Evolutionary conservation across 2,329 filamentous ascomycete species (phyloP), one percentile per base, ranked within the genome.

Genomic region (Alternaria metachromatica): DNA sequence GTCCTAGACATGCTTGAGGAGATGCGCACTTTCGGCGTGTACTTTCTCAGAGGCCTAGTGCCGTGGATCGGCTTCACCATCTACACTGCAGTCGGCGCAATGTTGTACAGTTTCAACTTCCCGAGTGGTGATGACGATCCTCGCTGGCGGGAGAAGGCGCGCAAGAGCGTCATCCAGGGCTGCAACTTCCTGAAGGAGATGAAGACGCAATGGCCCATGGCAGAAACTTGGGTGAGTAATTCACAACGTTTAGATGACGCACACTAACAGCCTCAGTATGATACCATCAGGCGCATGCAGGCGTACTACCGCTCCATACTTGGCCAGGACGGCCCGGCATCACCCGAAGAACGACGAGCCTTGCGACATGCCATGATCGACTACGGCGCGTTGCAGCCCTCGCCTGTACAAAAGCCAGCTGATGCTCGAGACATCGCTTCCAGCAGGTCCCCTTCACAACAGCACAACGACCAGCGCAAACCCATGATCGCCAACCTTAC

Each of bases 41-140:
- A 72, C 68, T 81, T 81, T 58, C 70, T 81, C 7, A 74, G 79
- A 8, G 80, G 80, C 10, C 63, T 81, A 9, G 80, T 81, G 2
- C 80, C 80, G 1, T 81, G 80, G 80, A 81, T 81, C 25, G 80
- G 80, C 13, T 81, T 81, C 63, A 81, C 80, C 57, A 80, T 80
- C 9, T 81, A 81, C 60, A 81, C 79, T 2, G 79, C 79, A 3
- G 78, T 81, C 2, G 80, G 80, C 10, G 78, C 80, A 8, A 80
- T 81, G 75, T 67, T 81, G 10, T 81, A 81, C 46, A 78, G 73
- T 13, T 78, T 76, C 70, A 78, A 80, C 55, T 80, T 80, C 25
- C 78, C 79, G 1, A 75, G 72, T 49, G 61, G 63, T 28, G 78
- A 80, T 0, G 77, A 80, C 25, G 77, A 80, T 55, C 74, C 75